Conservation (phyloP, 1,284 basidiomycete species). For the Austroboletus novae-zelandiae region DNA sequence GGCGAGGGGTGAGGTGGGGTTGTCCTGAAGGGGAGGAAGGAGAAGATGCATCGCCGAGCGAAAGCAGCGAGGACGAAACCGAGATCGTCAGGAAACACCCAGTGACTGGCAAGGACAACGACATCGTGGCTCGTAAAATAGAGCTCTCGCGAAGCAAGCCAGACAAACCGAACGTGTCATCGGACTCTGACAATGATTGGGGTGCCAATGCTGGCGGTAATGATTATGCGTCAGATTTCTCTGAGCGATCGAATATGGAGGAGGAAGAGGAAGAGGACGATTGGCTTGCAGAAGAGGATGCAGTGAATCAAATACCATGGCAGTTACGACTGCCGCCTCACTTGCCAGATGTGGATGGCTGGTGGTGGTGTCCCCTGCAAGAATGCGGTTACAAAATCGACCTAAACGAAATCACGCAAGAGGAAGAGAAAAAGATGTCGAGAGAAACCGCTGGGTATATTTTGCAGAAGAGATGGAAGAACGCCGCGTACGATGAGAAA, state of each 20-base stretch:
- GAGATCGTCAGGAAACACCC: constrained; percentile 22
- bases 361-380: constrained; percentile 31
- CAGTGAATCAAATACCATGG: constrained; percentile 26
- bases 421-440: constrained; percentile 17
- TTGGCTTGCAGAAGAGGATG: constrained; percentile 5
- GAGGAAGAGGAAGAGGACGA: constrained; percentile 38
- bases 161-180: constrained; percentile 6
- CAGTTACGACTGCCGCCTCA: constrained; percentile 31
- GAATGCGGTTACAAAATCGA: constrained; percentile 24
- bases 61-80: constrained; percentile 4
- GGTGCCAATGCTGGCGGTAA: constrained; percentile 19
- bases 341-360: constrained; percentile 34
- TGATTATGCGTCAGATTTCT: constrained; percentile 52
- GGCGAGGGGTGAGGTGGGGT: constrained; percentile 30
- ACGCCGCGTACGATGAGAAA: constrained; percentile 25
- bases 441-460: constrained; percentile 23
- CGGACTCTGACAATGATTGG: constrained; percentile 25
- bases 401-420: constrained; percentile 19
- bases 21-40: constrained; percentile 15
- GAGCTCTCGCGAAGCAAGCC: constrained; percentile 20
- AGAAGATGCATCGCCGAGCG: constrained; percentile 8
- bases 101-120: constrained; percentile 27
- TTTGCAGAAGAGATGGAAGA: constrained; percentile 30
- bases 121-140: constrained; percentile 22
- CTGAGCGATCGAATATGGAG: constrained; percentile 39